phyloP scores from a whole-genome alignment of 192 early-diverging fungal species.

The Coemansia pectinata region DNA sequence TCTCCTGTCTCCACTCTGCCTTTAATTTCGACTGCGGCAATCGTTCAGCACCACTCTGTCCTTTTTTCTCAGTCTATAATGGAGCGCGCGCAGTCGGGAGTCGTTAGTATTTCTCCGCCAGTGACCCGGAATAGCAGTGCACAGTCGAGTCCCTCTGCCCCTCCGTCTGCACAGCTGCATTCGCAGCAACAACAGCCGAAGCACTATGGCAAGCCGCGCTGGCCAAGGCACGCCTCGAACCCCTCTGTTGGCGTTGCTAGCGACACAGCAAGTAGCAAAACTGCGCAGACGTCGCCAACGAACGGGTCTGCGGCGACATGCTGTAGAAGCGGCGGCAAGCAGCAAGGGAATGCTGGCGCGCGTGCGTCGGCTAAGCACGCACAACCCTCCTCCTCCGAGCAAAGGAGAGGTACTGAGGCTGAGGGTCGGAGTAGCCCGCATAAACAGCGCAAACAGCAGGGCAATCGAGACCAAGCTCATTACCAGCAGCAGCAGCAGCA shows the following conservation, averaged over 20 bases:
- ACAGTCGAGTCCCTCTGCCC: conserved; percentile 28
- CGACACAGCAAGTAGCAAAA: neutral
- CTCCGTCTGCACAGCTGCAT: conserved; percentile 7
- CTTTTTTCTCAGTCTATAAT: conserved; percentile 1
- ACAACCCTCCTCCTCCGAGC: conserved; percentile 3
- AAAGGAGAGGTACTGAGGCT: neutral
- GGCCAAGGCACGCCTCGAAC: conserved; percentile 4
- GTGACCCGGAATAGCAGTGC: conserved; percentile 33
- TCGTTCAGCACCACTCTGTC: neutral
- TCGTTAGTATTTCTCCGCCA: conserved; percentile 25
- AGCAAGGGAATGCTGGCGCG: neutral
- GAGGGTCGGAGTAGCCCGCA: neutral
- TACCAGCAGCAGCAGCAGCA: conserved; percentile 2
- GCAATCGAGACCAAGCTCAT: neutral
- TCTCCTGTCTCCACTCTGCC: conserved; percentile 1
- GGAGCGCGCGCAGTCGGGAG: conserved; percentile 12
- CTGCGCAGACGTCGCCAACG: neutral
- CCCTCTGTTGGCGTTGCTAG: neutral
- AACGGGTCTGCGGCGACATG: neutral
- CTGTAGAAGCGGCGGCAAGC: neutral
- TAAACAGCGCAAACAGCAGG: conserved; percentile 1
- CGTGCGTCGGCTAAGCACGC: neutral
- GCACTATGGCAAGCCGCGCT: conserved; percentile 8
- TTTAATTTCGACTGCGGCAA: conserved; percentile 3
- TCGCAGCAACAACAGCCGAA: conserved; percentile 20